Conservation (phyloP, 257 asterid genomes). For the Nicotiana knightiana region DNA sequence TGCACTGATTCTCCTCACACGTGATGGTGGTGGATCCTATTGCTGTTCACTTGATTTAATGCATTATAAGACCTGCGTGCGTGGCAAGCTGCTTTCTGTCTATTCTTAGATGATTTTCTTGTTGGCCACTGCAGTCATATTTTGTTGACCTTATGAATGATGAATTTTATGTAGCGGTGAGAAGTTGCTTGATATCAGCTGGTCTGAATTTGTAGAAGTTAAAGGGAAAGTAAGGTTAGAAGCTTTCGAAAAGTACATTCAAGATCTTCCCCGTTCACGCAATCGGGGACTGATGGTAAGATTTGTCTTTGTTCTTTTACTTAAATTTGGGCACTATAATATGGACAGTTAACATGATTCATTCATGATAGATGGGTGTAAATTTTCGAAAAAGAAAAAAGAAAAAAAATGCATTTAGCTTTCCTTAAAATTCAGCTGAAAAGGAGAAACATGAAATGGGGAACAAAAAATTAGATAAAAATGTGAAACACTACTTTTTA, state of each 20-base stretch:
- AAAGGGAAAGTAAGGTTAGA: constrained; percentile 23
- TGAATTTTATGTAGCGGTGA: constrained; percentile 22
- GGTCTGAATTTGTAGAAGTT: constrained; percentile 21
- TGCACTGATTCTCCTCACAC: background rate
- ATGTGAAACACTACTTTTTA: background rate
- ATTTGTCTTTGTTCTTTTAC: background rate
- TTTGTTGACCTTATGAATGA: constrained; percentile 10
- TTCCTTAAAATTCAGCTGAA: background rate
- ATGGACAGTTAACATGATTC: background rate
- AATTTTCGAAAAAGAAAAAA: background rate
- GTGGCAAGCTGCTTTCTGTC: background rate
- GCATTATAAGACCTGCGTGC: background rate
- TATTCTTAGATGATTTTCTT: background rate
- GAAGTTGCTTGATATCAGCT: constrained; percentile 29
- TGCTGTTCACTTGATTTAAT: background rate
- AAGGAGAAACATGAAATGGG: background rate
- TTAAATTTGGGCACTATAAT: background rate
- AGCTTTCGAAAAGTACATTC: constrained; percentile 20
- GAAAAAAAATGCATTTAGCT: background rate
- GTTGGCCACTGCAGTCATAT: background rate
- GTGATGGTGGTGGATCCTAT: background rate
- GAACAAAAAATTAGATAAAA: background rate
- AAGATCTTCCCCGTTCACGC: constrained; percentile 26
- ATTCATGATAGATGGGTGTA: background rate
- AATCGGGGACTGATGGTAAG: constrained; percentile 30